Base-by-base conservation (phyloP, 2,329 filamentous ascomycete species). In the Aspergillus awamori region DNA sequence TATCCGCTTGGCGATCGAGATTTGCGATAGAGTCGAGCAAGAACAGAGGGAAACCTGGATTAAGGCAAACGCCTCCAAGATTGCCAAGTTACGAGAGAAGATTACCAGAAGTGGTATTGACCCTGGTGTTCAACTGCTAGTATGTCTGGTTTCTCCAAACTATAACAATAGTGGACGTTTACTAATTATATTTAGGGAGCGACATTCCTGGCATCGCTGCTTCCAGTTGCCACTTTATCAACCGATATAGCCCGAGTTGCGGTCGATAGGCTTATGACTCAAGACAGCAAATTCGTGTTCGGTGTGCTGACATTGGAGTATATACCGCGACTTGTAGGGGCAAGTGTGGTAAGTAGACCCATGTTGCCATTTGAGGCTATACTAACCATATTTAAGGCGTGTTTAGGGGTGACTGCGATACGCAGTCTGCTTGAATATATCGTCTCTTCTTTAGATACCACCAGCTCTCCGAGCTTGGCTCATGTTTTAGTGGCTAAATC, bases 41-140 rank as follows among this genome's bases (percentile, higher is more conserved):
- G 65, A 64, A 6, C 74, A 76, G 56, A 77, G 70, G 54, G 47
- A 69, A 8, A 49, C 58, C 15, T 80, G 78, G 78, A 65, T 77
- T 20, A 63, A 64, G 7, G 67, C 60, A 10, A 77, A 76, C 39
- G 60, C 63, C 5, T 53, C 70, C 5, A 79, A 76, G 47, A 69
- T 78, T 47, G 67, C 69, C 10, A 79, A 79, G 52, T 58, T 79
- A 17, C 74, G 71, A 20, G 76, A 78, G 49, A 79, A 79, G 62
- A 63, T 78, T 11, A 62, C 66, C 4, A 69, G 67, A 33, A 63
- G 70, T 7, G 73, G 67, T 33, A 68, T 76, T 22, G 58, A 72
- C 47, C 49, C 54, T 5, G 66, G 72, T 11, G 66, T 75, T 15
- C 74, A 76, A 52, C 70, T 74, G 24, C 71, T 75, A 72, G 77